Evolutionary conservation across 768 basidiomycete genomes (phyloP).

Genomic region (Hypholoma sublateritium): DNA sequence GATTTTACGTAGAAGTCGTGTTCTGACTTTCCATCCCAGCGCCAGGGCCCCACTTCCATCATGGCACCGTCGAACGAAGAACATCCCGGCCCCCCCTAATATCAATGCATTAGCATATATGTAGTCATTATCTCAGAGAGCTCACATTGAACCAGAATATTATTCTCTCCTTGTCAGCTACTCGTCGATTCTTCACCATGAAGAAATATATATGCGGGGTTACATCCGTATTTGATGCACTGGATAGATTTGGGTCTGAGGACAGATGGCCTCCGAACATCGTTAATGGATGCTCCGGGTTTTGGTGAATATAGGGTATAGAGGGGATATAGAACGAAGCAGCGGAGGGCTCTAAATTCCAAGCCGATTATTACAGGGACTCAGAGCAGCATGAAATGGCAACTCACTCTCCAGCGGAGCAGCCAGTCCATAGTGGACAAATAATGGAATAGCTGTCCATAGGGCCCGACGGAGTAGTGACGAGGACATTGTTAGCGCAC

Average conservation of each 20-base stretch:
- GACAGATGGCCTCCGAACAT: conserved; percentile 84
- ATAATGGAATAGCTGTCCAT: conserved; percentile 13
- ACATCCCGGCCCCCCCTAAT: conserved; percentile 93
- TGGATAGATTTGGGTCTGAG: conserved; percentile 65
- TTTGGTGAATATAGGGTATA: conserved; percentile 76
- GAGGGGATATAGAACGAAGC: conserved; percentile 81
- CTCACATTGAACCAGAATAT: conserved; percentile 97
- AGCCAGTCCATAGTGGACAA: conserved; percentile 13
- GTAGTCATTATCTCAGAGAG: conserved; percentile 1
- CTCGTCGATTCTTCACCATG: conserved; percentile 81
- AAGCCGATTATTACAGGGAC: neutral
- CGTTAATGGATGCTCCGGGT: conserved; percentile 67
- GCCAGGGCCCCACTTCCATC: conserved; percentile 98
- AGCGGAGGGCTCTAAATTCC: conserved; percentile 65
- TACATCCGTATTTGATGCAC: conserved; percentile 54
- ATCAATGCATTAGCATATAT: conserved; percentile 4
- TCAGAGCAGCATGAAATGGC: neutral
- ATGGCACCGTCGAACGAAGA: conserved; percentile 96
- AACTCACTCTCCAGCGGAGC: conserved; percentile 39
- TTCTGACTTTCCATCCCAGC: conserved; percentile 55
- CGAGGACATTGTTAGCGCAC: conserved; percentile 9
- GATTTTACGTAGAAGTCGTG: conserved; percentile 72
- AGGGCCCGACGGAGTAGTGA: conserved; percentile 5
- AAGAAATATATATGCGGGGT: conserved; percentile 87
- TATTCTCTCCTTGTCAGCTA: conserved; percentile 86